Conservation (phyloP, 345 rosid genomes). For the Isatis tinctoria region DNA sequence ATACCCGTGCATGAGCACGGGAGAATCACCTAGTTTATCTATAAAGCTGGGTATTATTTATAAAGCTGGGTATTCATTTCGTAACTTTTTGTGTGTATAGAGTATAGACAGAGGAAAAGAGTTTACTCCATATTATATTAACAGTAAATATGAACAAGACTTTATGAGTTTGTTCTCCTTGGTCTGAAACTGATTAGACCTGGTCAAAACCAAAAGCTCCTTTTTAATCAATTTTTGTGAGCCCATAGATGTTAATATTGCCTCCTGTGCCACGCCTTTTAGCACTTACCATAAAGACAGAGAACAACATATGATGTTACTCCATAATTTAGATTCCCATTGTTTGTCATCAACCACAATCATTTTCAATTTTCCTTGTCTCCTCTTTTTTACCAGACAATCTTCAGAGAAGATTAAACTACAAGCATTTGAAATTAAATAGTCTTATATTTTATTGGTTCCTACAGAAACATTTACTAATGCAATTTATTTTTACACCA, state of each 20-base stretch:
- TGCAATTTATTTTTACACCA: background rate
- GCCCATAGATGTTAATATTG: background rate
- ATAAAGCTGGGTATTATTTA: background rate
- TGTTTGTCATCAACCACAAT: slow-evolving; percentile 21
- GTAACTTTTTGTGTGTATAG: background rate
- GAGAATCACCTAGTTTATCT: no score
- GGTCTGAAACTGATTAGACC: slow-evolving; percentile 29
- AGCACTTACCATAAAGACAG: slow-evolving; percentile 24
- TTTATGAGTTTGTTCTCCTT: slow-evolving; percentile 11
- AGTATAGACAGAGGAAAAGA: background rate
- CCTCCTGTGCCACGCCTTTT: slow-evolving; percentile 30
- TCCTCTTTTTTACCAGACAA: slow-evolving; percentile 10
- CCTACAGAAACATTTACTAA: background rate
- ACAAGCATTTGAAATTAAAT: background rate
- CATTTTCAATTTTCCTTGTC: slow-evolving; percentile 10
- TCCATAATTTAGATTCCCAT: slow-evolving; percentile 26
- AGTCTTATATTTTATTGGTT: background rate
- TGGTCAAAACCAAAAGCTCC: slow-evolving; percentile 31
- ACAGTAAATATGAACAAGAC: background rate
- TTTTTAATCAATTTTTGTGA: slow-evolving; percentile 9
- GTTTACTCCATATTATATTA: background rate
- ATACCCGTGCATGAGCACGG: no score
- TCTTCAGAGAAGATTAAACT: slow-evolving; percentile 17
- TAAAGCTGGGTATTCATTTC: background rate
- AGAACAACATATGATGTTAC: slow-evolving; percentile 4